Percentiles rank a stretch among this genome's conserved stretches.
Conservation (phyloP, 2,329 filamentous ascomycete genomes). For the Cladosporium halotolerans region DNA sequence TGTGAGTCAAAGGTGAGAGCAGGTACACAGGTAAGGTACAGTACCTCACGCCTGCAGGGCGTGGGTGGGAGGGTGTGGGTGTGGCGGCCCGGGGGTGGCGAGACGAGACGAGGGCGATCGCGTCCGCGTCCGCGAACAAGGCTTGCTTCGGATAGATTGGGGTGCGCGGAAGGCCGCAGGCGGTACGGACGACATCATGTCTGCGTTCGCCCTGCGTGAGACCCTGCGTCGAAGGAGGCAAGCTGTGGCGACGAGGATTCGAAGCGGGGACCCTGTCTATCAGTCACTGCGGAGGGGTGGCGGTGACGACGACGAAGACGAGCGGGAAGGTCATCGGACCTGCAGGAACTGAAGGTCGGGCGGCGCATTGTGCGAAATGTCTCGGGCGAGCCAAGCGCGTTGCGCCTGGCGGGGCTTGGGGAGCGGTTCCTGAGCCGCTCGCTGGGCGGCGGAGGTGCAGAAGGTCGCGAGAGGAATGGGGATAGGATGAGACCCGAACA, state of each 20-base stretch:
- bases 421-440: slow-evolving; percentile 7
- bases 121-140: too few species aligned
- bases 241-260: not conserved
- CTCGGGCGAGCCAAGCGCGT: slow-evolving; percentile 8
- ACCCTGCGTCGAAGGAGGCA: not conserved
- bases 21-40: not conserved
- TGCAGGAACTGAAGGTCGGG: not conserved
- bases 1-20: not conserved
- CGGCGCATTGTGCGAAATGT: slow-evolving; percentile 2
- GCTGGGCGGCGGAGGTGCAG: not conserved
- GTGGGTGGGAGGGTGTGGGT: not conserved
- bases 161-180: not conserved
- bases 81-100: not conserved
- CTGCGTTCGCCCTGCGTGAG: too few species aligned
- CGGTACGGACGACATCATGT: too few species aligned
- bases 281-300: not conserved
- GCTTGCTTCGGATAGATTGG: slow-evolving; percentile 7
- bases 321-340: slow-evolving; percentile 4
- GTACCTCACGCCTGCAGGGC: not conserved
- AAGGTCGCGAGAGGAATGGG: not conserved
- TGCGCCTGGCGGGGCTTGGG: not conserved
- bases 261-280: not conserved
- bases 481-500: slow-evolving; percentile 1
- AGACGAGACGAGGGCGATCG: not conserved
- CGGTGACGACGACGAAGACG: not conserved